A percentile compares a stretch with the other conserved stretches of the same genome.
These are phyloP conservation scores for Ophiostoma himal-ulmi DNA, from an alignment of 2,329 filamentous ascomycete species.

Conservation along the genomic window DNA sequence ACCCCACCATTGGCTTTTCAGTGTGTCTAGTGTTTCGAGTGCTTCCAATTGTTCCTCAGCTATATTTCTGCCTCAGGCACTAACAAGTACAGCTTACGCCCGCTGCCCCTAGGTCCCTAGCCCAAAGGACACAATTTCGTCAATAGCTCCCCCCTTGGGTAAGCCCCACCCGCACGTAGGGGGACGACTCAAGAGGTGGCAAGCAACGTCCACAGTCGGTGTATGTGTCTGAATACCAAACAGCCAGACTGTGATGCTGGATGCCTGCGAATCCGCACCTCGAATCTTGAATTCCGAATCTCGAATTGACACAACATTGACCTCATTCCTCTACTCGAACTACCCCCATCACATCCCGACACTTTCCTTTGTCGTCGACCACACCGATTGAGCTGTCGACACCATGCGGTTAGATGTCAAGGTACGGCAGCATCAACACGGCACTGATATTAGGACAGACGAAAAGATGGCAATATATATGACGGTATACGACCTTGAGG, in stretches of 20 bases:
- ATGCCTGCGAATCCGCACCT: not conserved
- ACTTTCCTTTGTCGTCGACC: not conserved
- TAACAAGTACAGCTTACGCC: not conserved
- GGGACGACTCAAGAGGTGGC: not conserved
- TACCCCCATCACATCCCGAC: not conserved
- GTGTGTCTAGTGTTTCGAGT: not conserved
- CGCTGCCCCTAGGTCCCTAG: not conserved
- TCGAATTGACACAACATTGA: not conserved
- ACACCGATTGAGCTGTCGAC: slow-evolving; percentile 16
- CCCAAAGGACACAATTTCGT: slow-evolving; percentile 17
- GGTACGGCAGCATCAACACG: slow-evolving; percentile 17
- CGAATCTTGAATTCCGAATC: not conserved
- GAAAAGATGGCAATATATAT: not conserved
- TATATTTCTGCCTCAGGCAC: slow-evolving; percentile 10
- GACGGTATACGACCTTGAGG: not conserved
- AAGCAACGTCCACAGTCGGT: slow-evolving; percentile 12
- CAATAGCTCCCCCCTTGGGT: slow-evolving; percentile 15
- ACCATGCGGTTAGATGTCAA: slow-evolving; percentile 29
- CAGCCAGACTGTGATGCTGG: not conserved
- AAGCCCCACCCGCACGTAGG: slow-evolving; percentile 10
- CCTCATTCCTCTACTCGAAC: not conserved
- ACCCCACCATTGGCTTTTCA: not conserved
- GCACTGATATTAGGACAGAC: not conserved
- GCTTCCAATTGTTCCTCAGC: not conserved
- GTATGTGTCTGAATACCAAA: slow-evolving; percentile 10